Evolutionary conservation across 495 filamentous ascomycete species (phyloP), one percentile per base, ranked within the genome.

Genomic region (Penicillium taxi): DNA sequence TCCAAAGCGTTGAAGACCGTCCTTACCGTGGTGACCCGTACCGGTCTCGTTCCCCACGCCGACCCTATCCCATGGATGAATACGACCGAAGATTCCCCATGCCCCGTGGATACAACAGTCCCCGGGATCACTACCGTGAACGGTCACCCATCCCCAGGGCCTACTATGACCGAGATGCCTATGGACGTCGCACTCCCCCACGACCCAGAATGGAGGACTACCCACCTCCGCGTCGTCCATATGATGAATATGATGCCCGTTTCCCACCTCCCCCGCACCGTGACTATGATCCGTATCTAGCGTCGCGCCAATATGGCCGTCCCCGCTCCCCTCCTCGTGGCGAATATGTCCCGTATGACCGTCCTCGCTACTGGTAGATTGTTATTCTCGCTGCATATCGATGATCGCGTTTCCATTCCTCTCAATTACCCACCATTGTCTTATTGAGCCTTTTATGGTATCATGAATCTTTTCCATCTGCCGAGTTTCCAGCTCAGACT

Each of bases 101-200:
- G n/a, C 82, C 83, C 30, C 81, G 85, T 44, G 82, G 77, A 47
- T 93, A 90, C 55, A n/a, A n/a, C n/a, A 88, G 82, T 57, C 85
- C 85, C 22, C 77, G 81, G 41, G 81, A 82, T 38, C 85, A 82
- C 42, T 94, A 93, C 61, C 87, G 89, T 57, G 86, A 91, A 52
- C 75, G 88, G 37, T 84, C 83, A 37, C 74, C 77, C 8, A 70
- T 71, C 14, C 81, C 83, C 23, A 78, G 84, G 39, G 90, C 93
- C 50, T 89, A 94, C 57, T 88, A 96, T 50, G 76, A 82, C 30
- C 76, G 80, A 37, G 74, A 78, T 47, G 74, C 82, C 27, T 88
- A 89, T 59, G 73, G 61, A 39, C 76, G 84, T 30, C 68, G 73
- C 11, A 70, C 66, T 45, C 72, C 86, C 17, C 84, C 87, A 13